Conservation (phyloP, 2,329 filamentous ascomycete species). For the Ascochyta koolunga region DNA sequence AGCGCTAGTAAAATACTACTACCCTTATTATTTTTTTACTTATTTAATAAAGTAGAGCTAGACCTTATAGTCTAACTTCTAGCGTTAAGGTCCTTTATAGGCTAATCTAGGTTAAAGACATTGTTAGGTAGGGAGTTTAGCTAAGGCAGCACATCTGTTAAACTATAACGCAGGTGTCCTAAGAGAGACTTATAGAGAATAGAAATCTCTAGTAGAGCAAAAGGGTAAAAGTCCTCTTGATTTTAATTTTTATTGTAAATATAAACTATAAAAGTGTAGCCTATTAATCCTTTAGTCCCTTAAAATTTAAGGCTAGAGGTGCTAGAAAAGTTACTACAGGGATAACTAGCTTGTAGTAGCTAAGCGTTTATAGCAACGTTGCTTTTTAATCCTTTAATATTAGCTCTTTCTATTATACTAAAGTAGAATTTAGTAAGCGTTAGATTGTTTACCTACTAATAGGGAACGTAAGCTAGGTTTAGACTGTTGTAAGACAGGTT, state of each 20-base stretch:
- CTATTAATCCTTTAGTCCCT: conserved; percentile 52
- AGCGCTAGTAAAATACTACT: no score
- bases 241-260: conserved; percentile 56
- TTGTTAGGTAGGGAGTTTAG: conserved; percentile 50
- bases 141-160: conserved; percentile 51
- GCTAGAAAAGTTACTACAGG: conserved; percentile 50
- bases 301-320: conserved; percentile 53
- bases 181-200: conserved; percentile 47
- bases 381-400: conserved; percentile 43
- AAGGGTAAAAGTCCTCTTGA: conserved; percentile 51
- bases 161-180: conserved; percentile 46
- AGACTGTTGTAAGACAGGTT: conserved; percentile 49
- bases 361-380: conserved; percentile 42
- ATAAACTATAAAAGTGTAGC: conserved; percentile 54
- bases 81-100: conserved; percentile 46
- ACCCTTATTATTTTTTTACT: no score
- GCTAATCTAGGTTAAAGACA: conserved; percentile 49
- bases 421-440: conserved; percentile 25
- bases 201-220: conserved; percentile 50
- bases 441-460: conserved; percentile 13
- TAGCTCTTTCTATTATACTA: conserved; percentile 49
- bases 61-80: conserved; percentile 49
- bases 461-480: conserved; percentile 45
- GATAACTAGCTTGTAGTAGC: conserved; percentile 39
- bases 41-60: conserved; percentile 46